A percentile compares a stretch with the other conserved stretches of the same genome.
Conservation (phyloP, 371 early-diverging fungal genomes). For the Cokeromyces recurvatus region DNA sequence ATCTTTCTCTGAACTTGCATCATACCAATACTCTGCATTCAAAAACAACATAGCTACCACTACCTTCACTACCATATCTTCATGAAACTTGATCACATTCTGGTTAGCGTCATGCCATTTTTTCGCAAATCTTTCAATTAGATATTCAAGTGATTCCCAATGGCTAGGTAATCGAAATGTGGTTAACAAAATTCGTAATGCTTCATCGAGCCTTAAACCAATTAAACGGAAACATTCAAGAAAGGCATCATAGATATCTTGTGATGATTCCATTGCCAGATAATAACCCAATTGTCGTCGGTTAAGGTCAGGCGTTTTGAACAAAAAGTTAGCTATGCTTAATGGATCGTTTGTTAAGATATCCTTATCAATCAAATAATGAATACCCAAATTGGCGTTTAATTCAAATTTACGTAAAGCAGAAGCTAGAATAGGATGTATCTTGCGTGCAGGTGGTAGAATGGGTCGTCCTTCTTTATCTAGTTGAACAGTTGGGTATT, state of each 20-base stretch:
- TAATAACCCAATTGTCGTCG: constrained; percentile 72
- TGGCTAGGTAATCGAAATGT: constrained; percentile 76
- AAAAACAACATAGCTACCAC: constrained; percentile 81
- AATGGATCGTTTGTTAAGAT: constrained; percentile 64
- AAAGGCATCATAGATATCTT: constrained; percentile 68
- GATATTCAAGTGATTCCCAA: constrained; percentile 67
- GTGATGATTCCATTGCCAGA: constrained; percentile 45
- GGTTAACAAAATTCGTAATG: constrained; percentile 70
- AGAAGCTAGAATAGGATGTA: constrained; percentile 55
- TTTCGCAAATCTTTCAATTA: constrained; percentile 75
- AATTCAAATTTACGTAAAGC: constrained; percentile 67
- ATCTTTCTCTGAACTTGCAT: constrained; percentile 44
- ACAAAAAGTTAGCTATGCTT: constrained; percentile 78
- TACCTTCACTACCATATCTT: constrained; percentile 67
- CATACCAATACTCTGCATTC: constrained; percentile 85
- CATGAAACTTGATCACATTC: constrained; percentile 56
- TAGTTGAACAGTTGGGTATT: constrained; percentile 7
- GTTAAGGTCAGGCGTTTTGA: constrained; percentile 75
- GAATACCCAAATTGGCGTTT: constrained; percentile 65
- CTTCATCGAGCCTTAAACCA: constrained; percentile 73
- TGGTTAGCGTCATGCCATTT: constrained; percentile 70
- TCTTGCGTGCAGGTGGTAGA: constrained; percentile 42
- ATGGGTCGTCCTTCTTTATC: constrained; percentile 15
- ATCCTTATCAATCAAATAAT: constrained; percentile 66
- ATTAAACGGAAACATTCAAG: constrained; percentile 71